Percentiles rank a stretch among this genome's conserved stretches.
These are phyloP conservation scores for Echites panduratus DNA, from an alignment of 257 asterid genomes.

Conservation along the genomic window DNA sequence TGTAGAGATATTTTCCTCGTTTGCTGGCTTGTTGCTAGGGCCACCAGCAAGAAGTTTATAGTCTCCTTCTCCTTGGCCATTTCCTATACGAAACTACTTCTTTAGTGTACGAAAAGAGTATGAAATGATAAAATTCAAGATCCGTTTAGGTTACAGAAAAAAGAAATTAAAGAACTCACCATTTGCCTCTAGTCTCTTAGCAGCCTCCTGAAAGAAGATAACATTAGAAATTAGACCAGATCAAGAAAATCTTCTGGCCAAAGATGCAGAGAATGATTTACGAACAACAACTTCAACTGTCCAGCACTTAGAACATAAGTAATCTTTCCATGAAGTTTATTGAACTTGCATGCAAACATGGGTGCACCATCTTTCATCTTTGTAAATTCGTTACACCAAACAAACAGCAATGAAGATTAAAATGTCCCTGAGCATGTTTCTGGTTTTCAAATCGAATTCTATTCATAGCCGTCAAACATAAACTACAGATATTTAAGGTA, in stretches of 20 bases:
- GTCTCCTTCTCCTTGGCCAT: conserved; percentile 56
- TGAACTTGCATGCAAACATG: not conserved
- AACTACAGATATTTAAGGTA: not conserved
- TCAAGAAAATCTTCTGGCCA: not conserved
- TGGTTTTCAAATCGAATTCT: not conserved
- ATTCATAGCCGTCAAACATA: not conserved
- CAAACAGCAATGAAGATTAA: not conserved
- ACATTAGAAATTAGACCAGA: conserved; percentile 3
- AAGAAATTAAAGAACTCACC: conserved; percentile 39
- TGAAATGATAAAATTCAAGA: not conserved
- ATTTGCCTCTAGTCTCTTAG: conserved; percentile 31
- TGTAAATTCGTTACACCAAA: not conserved
- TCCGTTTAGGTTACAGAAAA: conserved; percentile 6
- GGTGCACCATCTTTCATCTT: not conserved
- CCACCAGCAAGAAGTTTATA: conserved; percentile 76
- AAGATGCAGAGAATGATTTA: not conserved
- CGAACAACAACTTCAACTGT: not conserved
- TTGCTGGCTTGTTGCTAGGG: conserved; percentile 34
- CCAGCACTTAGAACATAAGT: conserved; percentile 10
- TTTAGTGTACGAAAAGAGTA: not conserved
- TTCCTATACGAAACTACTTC: conserved; percentile 24
- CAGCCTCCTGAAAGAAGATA: conserved; percentile 59
- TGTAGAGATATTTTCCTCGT: conserved; percentile 31
- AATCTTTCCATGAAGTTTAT: not conserved
- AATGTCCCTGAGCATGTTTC: not conserved